Evolutionary conservation across 192 early-diverging fungal species (phyloP).

Genomic region (Coemansia sp.): DNA sequence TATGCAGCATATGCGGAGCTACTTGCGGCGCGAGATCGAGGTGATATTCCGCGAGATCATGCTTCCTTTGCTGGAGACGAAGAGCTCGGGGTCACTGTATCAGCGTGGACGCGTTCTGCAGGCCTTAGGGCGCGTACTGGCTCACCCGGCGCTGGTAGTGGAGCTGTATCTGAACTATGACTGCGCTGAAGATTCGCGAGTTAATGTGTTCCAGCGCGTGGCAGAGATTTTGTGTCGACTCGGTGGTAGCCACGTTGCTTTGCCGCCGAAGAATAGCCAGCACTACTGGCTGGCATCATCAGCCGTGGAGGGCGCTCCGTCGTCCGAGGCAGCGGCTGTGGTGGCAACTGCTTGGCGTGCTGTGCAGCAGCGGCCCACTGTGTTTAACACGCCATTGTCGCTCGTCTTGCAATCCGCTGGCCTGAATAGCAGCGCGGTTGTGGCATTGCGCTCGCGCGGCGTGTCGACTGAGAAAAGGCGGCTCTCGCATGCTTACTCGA

Average conservation of each 20-base stretch:
- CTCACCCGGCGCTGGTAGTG: slow-evolving; percentile 75
- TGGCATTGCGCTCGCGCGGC: not conserved
- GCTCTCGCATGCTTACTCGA: slow-evolving; percentile 16
- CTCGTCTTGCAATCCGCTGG: not conserved
- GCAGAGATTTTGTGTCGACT: slow-evolving; percentile 55
- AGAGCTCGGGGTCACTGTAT: slow-evolving; percentile 54
- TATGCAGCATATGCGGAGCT: slow-evolving; percentile 63
- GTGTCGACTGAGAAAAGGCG: not conserved
- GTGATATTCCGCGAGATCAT: slow-evolving; percentile 89
- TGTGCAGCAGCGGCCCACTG: slow-evolving; percentile 45
- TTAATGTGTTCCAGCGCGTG: slow-evolving; percentile 90
- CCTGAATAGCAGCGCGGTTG: not conserved
- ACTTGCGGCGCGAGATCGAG: slow-evolving; percentile 83
- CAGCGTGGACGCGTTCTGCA: slow-evolving; percentile 77
- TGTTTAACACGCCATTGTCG: slow-evolving; percentile 24
- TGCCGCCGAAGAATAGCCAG: slow-evolving; percentile 25
- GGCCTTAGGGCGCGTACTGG: slow-evolving; percentile 63
- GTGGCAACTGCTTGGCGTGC: slow-evolving; percentile 38
- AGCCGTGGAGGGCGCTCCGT: slow-evolving; percentile 8
- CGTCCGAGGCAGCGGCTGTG: slow-evolving; percentile 12
- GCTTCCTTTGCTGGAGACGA: slow-evolving; percentile 83
- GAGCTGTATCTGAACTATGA: slow-evolving; percentile 96
- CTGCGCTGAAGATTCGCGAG: slow-evolving; percentile 76
- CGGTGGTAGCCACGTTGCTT: slow-evolving; percentile 16
- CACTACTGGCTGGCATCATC: slow-evolving; percentile 32